phyloP scores from a whole-genome alignment of 805 yeast species.

The Starmera amethionina region DNA sequence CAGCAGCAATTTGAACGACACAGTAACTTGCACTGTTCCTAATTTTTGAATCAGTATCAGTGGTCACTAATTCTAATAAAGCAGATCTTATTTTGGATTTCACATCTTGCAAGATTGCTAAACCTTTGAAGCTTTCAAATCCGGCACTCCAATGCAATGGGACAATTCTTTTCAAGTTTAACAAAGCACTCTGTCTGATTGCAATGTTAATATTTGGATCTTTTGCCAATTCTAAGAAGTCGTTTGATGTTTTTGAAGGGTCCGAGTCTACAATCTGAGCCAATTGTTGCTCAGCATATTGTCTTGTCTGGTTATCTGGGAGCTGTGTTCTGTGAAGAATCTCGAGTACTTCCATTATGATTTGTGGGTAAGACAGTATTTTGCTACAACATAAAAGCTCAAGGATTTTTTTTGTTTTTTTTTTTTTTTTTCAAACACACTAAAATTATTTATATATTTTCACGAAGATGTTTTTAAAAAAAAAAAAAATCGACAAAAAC shows the following conservation, averaged over 20 bases:
- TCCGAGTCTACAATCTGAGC: constrained; percentile 30
- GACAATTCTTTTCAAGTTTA: constrained; percentile 58
- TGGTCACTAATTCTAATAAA: constrained; percentile 36
- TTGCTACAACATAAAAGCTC: no score
- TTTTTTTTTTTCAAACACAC: no score
- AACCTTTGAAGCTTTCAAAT: constrained; percentile 64
- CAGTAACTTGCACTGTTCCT: constrained; percentile 62
- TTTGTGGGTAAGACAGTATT: no score
- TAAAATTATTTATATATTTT: no score
- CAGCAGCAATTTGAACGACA: constrained; percentile 75
- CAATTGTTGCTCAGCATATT: constrained; percentile 42
- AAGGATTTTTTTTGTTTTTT: no score
- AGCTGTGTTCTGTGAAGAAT: constrained; percentile 24
- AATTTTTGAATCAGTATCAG: constrained; percentile 46
- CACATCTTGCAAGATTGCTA: constrained; percentile 42
- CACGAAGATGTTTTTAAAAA: no score
- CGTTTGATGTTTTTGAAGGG: constrained; percentile 37
- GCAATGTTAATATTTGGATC: constrained; percentile 21
- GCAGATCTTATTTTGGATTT: constrained; percentile 42
- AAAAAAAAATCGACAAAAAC: no score
- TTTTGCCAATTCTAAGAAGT: constrained; percentile 33
- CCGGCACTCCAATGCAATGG: constrained; percentile 79
- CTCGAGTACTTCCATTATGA: constrained; percentile 4
- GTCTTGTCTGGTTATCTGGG: constrained; percentile 35
- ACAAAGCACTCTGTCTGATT: constrained; percentile 51